Evolutionary conservation across 345 rosid genomes (phyloP).

Genomic region (Euphorbia lathyris): DNA sequence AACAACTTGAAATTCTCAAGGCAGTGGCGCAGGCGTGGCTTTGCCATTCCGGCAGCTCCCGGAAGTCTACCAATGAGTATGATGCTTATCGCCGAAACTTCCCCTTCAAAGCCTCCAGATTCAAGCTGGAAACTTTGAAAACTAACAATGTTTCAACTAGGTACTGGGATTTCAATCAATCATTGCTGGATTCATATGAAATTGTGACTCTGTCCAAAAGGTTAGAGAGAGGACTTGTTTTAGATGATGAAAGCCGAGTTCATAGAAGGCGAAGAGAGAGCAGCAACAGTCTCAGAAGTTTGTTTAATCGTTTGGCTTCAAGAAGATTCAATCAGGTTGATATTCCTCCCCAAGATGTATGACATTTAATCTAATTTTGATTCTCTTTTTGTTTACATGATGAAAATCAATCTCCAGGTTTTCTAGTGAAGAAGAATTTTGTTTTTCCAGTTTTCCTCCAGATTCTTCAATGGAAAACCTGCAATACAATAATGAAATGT

Average conservation of each 20-base stretch:
- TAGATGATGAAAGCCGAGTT: slow-evolving; percentile 27
- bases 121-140: slow-evolving; percentile 53
- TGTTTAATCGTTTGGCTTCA: slow-evolving; percentile 50
- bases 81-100: slow-evolving; percentile 46
- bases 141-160: neutral
- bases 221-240: slow-evolving; percentile 50
- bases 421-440: slow-evolving; percentile 1
- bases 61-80: slow-evolving; percentile 40
- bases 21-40: slow-evolving; percentile 93
- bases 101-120: slow-evolving; percentile 56
- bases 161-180: slow-evolving; percentile 67
- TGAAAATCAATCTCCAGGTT: slow-evolving; percentile 6
- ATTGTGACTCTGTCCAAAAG: slow-evolving; percentile 53
- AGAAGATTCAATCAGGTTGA: slow-evolving; percentile 42
- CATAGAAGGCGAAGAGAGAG: slow-evolving; percentile 34
- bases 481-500: no score
- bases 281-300: slow-evolving; percentile 61
- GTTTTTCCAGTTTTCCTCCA: neutral
- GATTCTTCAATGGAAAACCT: slow-evolving; percentile 3
- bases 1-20: slow-evolving; percentile 61
- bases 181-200: slow-evolving; percentile 80
- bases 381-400: no score
- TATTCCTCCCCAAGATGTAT: slow-evolving; percentile 14
- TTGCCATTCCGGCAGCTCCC: slow-evolving; percentile 43
- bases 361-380: slow-evolving; percentile 12